A percentile compares a stretch with the other conserved stretches of the same genome.
Evolutionary conservation across 441 rosid genomes (phyloP).

Genomic region (Metrosideros polymorpha): DNA sequence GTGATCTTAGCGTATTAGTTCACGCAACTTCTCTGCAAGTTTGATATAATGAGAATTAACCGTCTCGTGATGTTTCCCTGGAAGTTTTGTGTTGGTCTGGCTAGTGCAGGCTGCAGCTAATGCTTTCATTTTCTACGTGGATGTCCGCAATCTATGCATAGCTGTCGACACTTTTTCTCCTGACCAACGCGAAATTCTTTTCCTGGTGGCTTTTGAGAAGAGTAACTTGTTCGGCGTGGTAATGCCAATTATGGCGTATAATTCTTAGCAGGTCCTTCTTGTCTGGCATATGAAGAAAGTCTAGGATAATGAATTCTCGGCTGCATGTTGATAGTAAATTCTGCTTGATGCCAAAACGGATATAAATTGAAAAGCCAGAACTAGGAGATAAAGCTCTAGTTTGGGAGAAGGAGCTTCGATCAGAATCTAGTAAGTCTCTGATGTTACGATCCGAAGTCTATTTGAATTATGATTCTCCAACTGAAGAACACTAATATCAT

Average conservation of each 20-base stretch:
- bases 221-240: not conserved
- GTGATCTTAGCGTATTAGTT: not conserved
- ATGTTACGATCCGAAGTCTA: not conserved
- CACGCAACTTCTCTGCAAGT: not conserved
- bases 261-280: not conserved
- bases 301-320: not conserved
- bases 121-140: not conserved
- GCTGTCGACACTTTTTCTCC: not conserved
- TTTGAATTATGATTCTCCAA: not conserved
- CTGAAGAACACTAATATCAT: not conserved
- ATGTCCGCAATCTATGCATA: not conserved
- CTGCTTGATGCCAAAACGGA: not conserved
- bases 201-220: not conserved
- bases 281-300: not conserved
- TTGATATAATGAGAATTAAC: not conserved
- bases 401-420: not conserved
- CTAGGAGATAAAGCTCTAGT: not conserved
- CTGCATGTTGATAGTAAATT: not conserved
- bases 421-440: not conserved
- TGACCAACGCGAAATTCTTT: not conserved
- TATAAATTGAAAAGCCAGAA: not conserved
- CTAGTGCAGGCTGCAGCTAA: not conserved
- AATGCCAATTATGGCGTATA: not conserved
- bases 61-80: not conserved
- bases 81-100: not conserved